Evolutionary conservation across 169 alveolate species (phyloP).

Genomic region (Miamiensis avidus): DNA sequence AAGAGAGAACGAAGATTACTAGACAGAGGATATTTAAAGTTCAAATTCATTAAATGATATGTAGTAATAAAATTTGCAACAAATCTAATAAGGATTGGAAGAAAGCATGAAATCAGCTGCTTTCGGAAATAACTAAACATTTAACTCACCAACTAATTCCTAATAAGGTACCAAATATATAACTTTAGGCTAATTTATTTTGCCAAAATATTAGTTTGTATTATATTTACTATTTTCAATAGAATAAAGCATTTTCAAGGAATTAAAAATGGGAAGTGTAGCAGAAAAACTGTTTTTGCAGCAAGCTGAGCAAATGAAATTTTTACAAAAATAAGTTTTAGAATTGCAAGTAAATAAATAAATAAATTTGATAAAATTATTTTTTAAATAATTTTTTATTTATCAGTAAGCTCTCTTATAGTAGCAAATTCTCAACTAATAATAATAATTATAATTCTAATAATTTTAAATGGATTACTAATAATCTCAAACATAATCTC

Average conservation of each 20-base stretch:
- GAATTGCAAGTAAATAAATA: too few relatives aligned
- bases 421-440: background rate
- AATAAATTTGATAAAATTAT: too few relatives aligned
- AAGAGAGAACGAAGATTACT: too few relatives aligned
- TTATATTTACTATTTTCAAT: too few relatives aligned
- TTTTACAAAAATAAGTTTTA: background rate
- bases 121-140: slow-evolving; percentile 18
- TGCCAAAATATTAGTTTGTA: too few relatives aligned
- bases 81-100: background rate
- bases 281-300: background rate
- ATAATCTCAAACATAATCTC: background rate
- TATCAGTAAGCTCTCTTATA: background rate
- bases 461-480: too few relatives aligned
- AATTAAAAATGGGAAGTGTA: background rate
- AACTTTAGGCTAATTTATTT: background rate
- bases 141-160: background rate
- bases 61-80: too few relatives aligned
- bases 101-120: slow-evolving; percentile 15
- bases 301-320: background rate
- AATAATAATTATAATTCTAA: too few relatives aligned
- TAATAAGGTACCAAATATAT: background rate
- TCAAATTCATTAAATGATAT: background rate
- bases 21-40: background rate
- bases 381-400: too few relatives aligned
- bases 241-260: background rate